Base-by-base conservation (phyloP, 345 rosid genomes). In the Acer negundo region DNA sequence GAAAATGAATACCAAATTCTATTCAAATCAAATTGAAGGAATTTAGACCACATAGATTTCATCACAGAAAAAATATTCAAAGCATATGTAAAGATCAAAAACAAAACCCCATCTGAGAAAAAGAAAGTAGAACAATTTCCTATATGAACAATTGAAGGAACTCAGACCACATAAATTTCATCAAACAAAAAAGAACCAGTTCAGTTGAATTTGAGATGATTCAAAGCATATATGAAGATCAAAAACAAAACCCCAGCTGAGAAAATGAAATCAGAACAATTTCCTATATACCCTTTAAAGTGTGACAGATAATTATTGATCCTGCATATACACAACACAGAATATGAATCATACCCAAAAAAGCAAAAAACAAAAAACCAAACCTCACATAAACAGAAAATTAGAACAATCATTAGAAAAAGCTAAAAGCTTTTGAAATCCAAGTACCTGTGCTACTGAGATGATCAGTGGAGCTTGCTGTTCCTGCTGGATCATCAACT, bases 381-480 rank as follows among this genome's bases (percentile, higher is more conserved):
- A n/a, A n/a, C 38, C 12, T 64, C 6, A 24, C 7, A 47, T 49
- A 69, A 16, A 47, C 15, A 19, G 47, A 42, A 38, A 46, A 46
- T 46, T 42, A 42, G 46, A 46, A 46, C 49, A 46, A 10, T 7
- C 13, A 65, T 17, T 17, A 24, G 31, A 2, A 22, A 53, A 53
- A 53, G 58, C 7, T 53, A 51, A 51, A 51, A 51, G 10, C 56
- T 51, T 51, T 51, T 51, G 56, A 51, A 9, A 15, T 15, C 17
- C 46, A 51, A 56, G 20, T 84, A 89, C 97, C 93, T 85, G 93
- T 80, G 72, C 77, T 74, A 28, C 89, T 86, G 74, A 87, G 80
- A 76, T 81, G 83, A 81, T 80, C 88, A 61, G 94, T 89, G 47
- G 94, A 75, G 67, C 78, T 68, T 53, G 92, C 84, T 16, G 93